Evolutionary conservation across 345 rosid genomes (phyloP), one percentile per base, ranked within the genome.

Genomic region (rapeseed (Brassica napus)): DNA sequence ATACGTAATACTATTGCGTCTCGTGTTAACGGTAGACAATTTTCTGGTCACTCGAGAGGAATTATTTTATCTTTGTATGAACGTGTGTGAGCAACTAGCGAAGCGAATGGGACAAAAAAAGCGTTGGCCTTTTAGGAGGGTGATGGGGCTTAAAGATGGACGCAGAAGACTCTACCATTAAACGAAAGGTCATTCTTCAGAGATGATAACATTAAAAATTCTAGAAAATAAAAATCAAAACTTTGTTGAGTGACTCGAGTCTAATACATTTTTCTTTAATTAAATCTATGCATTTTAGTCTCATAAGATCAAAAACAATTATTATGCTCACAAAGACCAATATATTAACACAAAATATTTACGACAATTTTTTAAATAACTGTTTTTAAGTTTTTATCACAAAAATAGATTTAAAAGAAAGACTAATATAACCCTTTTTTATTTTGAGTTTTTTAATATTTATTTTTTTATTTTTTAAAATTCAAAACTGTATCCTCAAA

Each of bases 171-270:
- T 73, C 76, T 75, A 69, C 39, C 37, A 12, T 37, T 37, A 16
- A 16, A 8, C 79, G 79, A 80, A 80, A 80, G 83, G 83, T 80
- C 83, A 75, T 1, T 63, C 49, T 49, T 16, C 21, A 31, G 12
- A 49, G 8, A 61, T 3, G 69, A 72, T 79, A 68, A 47, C 55
- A 49, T 79, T 0, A 2, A 72, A 30, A 2, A 12, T 2, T 52
- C 39, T 8, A 61, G 14, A 23, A 44, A 11, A 2, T 14, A 14
- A 44, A n/a, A 16, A 16, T 30, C 4, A n/a, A 31, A 63, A 61
- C 18, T 2, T 28, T 52, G 2, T n/a, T 5, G 57, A 2, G 31
- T 28, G 31, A 28, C 31, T 28, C 4, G 31, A 49, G 18, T 52
- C 21, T 52, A n/a, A 52, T 52, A 49, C 16, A n/a, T n/a, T 52